Base-by-base conservation (phyloP, 192 early-diverging fungal species). In the Kickxella alabastrina region DNA sequence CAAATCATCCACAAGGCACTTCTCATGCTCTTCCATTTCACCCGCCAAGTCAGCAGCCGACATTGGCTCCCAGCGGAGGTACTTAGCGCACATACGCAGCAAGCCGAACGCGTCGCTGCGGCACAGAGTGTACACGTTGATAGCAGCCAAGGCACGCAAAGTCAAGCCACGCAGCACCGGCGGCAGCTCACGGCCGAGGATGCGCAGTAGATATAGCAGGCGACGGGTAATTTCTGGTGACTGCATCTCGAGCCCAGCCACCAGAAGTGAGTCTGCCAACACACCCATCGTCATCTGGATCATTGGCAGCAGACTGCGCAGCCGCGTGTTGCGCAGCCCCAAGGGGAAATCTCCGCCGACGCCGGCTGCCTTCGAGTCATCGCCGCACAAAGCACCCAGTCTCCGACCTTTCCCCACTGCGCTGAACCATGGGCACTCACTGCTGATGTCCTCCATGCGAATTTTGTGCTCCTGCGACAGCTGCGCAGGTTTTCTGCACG, bases 241-340 rank as follows among this genome's bases (percentile, higher is more conserved):
- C 47, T 70, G 67, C 18, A 70, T 43, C 26, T 49, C 19, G 25
- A 70, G 28, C 5, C 50, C 56, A 10, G 55, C 49, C 19, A 49
- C 41, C 17, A 12, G 12, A 32, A 70, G 52, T 39, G 61, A 54
- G 35, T 70, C 67, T 0, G 54, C 60, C 54, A 70, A 22, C 41
- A 39, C 39, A 13, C 41, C 36, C 7, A 70, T 29, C 36, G 37
- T 26, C 7, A 36, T n/a, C 0, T 24, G 34, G 26, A 70, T 21
- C 15, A 49, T 29, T n/a, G 56, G 67, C 27, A 63, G 15, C 13
- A 57, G 15, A 22, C 60, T 59, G 15, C 57, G 67, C 40, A 70
- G 2, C 3, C 60, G 54, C 28, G 55, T 10, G n/a, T 40, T 48
- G 21, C 22, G 29, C 51, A 70, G 29, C 13, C 34, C 45, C 9